phyloP scores from a whole-genome alignment of 75 land plant genomes.

The Sequoiadendron giganteum region DNA sequence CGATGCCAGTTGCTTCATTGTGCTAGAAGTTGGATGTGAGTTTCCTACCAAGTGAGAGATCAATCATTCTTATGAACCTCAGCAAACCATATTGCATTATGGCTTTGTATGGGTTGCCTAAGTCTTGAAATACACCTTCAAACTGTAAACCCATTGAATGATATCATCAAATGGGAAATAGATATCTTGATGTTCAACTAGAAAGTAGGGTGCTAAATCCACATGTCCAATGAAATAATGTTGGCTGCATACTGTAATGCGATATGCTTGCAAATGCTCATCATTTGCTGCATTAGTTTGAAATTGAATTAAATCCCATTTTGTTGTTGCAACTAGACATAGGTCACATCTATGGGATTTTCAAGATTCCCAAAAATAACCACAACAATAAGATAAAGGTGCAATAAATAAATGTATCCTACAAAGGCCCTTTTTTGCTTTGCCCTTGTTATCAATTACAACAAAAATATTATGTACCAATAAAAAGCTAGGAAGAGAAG shows the following conservation, averaged over 20 bases:
- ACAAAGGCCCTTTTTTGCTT: neutral
- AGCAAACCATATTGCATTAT: neutral
- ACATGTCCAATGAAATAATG: neutral
- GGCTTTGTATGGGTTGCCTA: neutral
- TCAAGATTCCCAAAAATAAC: no score
- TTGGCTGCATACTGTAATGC: neutral
- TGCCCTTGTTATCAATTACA: neutral
- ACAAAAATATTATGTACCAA: no score
- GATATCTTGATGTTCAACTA: neutral
- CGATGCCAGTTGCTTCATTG: neutral
- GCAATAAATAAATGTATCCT: neutral
- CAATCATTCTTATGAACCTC: neutral
- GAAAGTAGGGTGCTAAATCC: neutral
- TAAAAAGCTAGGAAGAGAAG: neutral
- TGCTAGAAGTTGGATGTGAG: neutral
- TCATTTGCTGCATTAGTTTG: neutral
- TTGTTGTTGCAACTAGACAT: neutral
- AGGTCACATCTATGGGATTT: neutral
- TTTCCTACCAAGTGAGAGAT: neutral
- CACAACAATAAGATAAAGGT: no score
- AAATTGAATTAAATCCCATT: neutral
- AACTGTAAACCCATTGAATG: neutral
- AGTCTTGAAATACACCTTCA: neutral
- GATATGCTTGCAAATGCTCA: neutral
- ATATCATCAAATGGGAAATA: neutral